Base-by-base conservation (phyloP, 2,329 filamentous ascomycete genomes). In the Neofusicoccum sp. region DNA sequence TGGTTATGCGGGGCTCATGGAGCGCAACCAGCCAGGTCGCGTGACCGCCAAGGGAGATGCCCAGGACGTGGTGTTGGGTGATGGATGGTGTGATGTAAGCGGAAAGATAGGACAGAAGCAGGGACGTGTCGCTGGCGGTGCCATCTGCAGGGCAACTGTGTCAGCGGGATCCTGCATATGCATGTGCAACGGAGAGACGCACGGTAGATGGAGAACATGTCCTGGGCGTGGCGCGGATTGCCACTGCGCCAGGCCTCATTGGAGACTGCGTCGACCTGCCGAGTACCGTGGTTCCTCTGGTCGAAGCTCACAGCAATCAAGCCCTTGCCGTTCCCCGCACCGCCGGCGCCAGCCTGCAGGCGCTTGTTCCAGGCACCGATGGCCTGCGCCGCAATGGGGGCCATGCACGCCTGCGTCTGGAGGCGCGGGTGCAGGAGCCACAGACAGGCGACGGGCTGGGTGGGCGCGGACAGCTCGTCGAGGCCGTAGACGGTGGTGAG, bases 351-450 rank as follows among this genome's bases (percentile, higher is more conserved):
- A 12, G 73, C 66, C 60, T 68, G 67, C 51, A 43, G 26, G 70
- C 70, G 75, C 57, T 75, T 69, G 68, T 89, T 87, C 86, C 88
- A 96, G 7, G 86, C 83, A n/a, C 79, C 75, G 53, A 97, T 81
- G 11, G 86, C 80, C 5, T 84, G 82, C n/a, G 82, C 78, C 2
- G 91, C 93, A 58, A 95, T 83, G 30, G 85, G 85, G 1, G 81
- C 80, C 93, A 98, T 97, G 64, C 84, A 84, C 60, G 85, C 84
- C 70, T 89, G 87, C 0, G 80, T 85, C 58, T 87, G 82, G 0
- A 89, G 81, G 26, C 95, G 86, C 2, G 90, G 90, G 71, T 98
- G 92, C 16, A 97, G 84, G 11, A 98, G 86, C 91, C 93, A 97
- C n/a, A 98, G 84, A 68, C 89, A 90, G 26, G 91, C 87, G 36